Percentiles rank a stretch among this genome's conserved stretches.
These are phyloP conservation scores for Phaeomoniella chlamydospora DNA, from an alignment of 2,329 filamentous ascomycete species.

Conservation along the genomic window DNA sequence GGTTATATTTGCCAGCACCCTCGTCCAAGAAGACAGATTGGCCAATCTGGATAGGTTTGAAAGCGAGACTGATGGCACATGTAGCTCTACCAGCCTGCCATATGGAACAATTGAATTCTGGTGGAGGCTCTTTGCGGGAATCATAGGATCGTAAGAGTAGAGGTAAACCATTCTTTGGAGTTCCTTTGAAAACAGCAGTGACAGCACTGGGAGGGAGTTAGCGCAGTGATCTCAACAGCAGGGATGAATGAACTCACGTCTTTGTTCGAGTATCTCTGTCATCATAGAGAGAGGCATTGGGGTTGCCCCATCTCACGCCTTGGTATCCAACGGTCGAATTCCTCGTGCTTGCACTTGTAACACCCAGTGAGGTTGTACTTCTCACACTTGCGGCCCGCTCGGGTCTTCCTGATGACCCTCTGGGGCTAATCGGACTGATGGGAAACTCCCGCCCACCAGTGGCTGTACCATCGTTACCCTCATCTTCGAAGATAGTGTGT, in stretches of 20 bases:
- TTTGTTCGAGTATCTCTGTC: constrained; percentile 73
- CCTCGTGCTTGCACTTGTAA: constrained; percentile 47
- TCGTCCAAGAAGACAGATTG: constrained; percentile 92
- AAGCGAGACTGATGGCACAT: constrained; percentile 75
- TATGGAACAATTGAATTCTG: constrained; percentile 86
- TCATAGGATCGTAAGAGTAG: constrained; percentile 85
- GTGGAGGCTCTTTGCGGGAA: constrained; percentile 76
- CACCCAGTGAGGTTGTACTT: constrained; percentile 64
- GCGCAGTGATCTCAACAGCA: neutral
- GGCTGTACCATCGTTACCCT: constrained; percentile 60
- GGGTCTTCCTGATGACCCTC: constrained; percentile 6
- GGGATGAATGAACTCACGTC: constrained; percentile 47
- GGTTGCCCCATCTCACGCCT: constrained; percentile 52
- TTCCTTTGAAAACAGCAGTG: constrained; percentile 81
- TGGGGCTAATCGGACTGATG: constrained; percentile 29
- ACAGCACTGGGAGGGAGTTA: constrained; percentile 49
- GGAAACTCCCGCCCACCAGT: constrained; percentile 29
- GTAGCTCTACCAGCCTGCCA: constrained; percentile 98
- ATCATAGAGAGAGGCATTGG: constrained; percentile 80
- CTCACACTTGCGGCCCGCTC: constrained; percentile 17
- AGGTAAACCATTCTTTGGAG: constrained; percentile 50
- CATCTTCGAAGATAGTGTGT: constrained; percentile 62
- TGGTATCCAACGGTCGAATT: constrained; percentile 18
- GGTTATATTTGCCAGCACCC: constrained; percentile 83
- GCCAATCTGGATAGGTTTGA: constrained; percentile 89